Evolutionary conservation across 352 stramenopile species (phyloP), one percentile per base, ranked within the genome.

Genomic region (Pythium myriotylum): DNA sequence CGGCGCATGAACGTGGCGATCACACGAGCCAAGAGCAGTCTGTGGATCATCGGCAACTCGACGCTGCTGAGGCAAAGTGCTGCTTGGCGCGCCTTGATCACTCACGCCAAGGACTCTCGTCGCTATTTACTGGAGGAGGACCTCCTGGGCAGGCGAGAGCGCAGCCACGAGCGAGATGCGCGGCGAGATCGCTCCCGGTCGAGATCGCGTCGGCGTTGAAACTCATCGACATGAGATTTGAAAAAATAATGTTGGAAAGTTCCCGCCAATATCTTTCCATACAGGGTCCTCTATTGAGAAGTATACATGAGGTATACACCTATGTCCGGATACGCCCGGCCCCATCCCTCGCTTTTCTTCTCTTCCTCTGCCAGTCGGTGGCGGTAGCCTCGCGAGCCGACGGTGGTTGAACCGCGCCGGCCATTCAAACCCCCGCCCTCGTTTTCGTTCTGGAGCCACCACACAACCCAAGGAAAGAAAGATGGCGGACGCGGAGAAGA

Each of bases 1-100:
- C 88, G 97, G 9, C 91, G 97, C n/a, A 94, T 99, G 71, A 99
- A 99, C 79, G 97, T 99, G 46, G 97, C 97, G 19, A 93, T 99
- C 41, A 99, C 97, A 45, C 78, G 97, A 33, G 97, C 97, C 2
- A 98, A 97, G 73, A 88, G 96, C 52, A 98, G 98, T 70, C 74
- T 98, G 16, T 94, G 84, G 85, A 88, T 94, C 48, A 79, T 94
- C 22, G 85, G 85, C 48, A 92, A 89, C 74, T 89, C 85, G 29
- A 68, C 62, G 27, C 37, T 94, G 53, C 70, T 94, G 39, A 70
- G 77, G 54, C 82, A 91, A 50, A 92, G 81, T 62, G 66, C 65
- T 14, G 82, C 79, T 19, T 94, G 85, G 85, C 67, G 69, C 22
- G 68, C 78, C 48, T 66, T 94, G n/a, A 81, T 94, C 54, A 71